phyloP scores from a whole-genome alignment of 495 filamentous ascomycete genomes.

The Podospora fimiseda region DNA sequence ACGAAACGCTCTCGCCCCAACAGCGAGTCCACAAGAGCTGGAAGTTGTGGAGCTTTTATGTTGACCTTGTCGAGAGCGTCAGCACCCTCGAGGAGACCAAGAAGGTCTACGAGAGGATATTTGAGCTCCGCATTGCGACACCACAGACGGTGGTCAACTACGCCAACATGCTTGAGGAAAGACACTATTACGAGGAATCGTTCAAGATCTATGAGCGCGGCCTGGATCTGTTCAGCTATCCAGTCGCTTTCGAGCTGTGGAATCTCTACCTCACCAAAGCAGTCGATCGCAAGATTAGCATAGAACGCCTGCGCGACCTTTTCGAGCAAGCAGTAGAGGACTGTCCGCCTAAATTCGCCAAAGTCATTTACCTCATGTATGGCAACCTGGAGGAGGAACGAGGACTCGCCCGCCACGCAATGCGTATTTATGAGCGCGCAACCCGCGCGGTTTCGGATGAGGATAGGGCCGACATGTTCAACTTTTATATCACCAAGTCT shows the following conservation, averaged over 20 bases:
- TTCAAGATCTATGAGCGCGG: constrained; percentile 98
- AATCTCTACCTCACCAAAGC: constrained; percentile 98
- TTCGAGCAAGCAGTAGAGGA: constrained; percentile 97
- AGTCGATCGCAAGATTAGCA: constrained; percentile 87
- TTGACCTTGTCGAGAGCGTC: constrained; percentile 94
- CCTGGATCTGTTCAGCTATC: constrained; percentile 93
- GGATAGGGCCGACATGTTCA: constrained; percentile 95
- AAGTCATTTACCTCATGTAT: constrained; percentile 95
- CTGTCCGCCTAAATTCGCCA: constrained; percentile 92
- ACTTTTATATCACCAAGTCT: constrained; percentile 98
- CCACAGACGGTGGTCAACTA: constrained; percentile 99
- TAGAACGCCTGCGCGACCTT: constrained; percentile 88
- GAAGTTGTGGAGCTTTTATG: constrained; percentile 99
- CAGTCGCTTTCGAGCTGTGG: constrained; percentile 97
- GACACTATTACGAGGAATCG: constrained; percentile 93
- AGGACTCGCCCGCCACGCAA: constrained; percentile 91
- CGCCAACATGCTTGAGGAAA: constrained; percentile 90
- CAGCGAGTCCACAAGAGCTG: constrained; percentile 98
- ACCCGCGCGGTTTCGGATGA: constrained; percentile 94
- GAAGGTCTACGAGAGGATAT: constrained; percentile 93
- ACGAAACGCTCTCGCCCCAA: constrained; percentile 88
- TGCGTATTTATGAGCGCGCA: constrained; percentile 98
- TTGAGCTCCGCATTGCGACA: constrained; percentile 95
- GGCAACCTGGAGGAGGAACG: constrained; percentile 95
- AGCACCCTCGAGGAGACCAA: constrained; percentile 85